Percentiles rank a stretch among this genome's conserved stretches.
Conservation (phyloP, 768 basidiomycete species). For the Nidularia pulvinata region DNA sequence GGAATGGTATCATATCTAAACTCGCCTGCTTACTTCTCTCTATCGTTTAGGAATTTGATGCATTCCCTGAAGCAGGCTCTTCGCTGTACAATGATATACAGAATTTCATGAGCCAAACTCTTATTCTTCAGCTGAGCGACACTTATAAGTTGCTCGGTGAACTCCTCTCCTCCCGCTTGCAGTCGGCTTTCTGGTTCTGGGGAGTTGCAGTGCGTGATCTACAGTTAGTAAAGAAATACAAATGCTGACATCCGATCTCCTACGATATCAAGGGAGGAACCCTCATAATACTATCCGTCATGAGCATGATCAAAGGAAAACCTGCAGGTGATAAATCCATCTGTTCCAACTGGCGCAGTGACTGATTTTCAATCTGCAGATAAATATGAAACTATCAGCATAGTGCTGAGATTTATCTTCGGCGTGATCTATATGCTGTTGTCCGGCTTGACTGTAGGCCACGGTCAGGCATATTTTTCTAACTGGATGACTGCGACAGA, state of each 20-base stretch:
- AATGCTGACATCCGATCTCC: too few species aligned
- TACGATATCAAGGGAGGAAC: not conserved
- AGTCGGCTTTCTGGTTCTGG: conserved; percentile 1
- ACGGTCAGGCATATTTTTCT: not conserved
- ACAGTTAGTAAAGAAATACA: not conserved
- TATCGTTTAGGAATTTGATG: not conserved
- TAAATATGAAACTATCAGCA: not conserved
- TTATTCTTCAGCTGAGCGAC: not conserved
- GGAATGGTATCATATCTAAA: not conserved
- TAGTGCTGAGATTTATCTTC: not conserved
- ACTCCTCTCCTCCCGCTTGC: not conserved
- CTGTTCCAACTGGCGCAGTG: not conserved
- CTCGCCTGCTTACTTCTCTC: not conserved
- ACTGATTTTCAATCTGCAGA: not conserved
- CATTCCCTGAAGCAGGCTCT: not conserved
- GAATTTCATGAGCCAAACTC: not conserved
- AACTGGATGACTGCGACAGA: not conserved
- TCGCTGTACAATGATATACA: not conserved
- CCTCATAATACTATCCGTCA: not conserved
- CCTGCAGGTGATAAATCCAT: not conserved
- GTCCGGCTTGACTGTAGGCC: not conserved
- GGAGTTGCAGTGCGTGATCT: not conserved
- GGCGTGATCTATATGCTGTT: not conserved
- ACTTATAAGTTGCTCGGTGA: not conserved
- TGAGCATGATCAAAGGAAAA: not conserved